Evolutionary conservation across 2,329 filamentous ascomycete species (phyloP).

Genomic region (Paraconiothyrium sp.): DNA sequence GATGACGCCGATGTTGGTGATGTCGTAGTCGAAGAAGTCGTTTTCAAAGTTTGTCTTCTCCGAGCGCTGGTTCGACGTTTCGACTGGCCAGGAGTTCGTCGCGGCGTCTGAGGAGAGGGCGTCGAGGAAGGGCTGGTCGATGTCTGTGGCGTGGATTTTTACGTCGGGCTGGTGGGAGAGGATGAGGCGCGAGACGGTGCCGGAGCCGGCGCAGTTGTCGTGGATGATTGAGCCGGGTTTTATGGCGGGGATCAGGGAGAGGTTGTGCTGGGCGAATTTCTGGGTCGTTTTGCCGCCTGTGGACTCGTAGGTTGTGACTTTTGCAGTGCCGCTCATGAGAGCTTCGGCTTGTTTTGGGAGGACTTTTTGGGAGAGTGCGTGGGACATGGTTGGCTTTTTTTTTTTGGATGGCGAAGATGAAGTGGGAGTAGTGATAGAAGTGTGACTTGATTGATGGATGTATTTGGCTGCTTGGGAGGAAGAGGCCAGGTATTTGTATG

Average conservation of each 20-base stretch:
- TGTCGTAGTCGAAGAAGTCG: constrained; percentile 48
- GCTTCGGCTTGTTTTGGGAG: constrained; percentile 36
- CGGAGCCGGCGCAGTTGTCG: constrained; percentile 48
- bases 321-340: constrained; percentile 33
- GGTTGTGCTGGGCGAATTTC: constrained; percentile 38
- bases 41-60: constrained; percentile 36
- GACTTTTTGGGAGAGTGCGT: constrained; percentile 2
- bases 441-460: not conserved
- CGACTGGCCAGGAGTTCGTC: constrained; percentile 35
- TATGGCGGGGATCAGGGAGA: constrained; percentile 39
- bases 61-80: constrained; percentile 28
- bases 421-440: not conserved
- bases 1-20: constrained; percentile 54
- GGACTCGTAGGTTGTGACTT: constrained; percentile 40
- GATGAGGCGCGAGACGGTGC: constrained; percentile 39
- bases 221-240: constrained; percentile 39
- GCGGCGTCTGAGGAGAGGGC: constrained; percentile 22
- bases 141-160: constrained; percentile 44
- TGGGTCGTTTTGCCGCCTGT: constrained; percentile 40
- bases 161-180: constrained; percentile 26
- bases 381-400: not conserved
- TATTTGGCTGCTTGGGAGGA: not conserved
- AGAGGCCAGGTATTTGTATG: not conserved
- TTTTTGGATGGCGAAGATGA: not conserved
- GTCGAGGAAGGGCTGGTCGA: constrained; percentile 39